Evolutionary conservation across 2,329 filamentous ascomycete species (phyloP).

Genomic region (Zasmidium cellare): DNA sequence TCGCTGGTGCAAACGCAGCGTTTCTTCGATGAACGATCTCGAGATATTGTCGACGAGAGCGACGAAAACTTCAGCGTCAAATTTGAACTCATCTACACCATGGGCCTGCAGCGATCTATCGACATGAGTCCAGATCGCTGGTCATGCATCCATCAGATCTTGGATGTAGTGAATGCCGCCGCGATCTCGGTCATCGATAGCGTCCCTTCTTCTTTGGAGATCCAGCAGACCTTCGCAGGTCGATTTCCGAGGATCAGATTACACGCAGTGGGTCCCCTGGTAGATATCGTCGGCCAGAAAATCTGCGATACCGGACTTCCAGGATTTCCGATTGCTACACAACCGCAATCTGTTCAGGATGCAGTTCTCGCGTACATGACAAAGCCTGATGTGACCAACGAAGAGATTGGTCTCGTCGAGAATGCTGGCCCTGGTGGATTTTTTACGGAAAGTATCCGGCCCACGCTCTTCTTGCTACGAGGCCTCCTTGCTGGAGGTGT

Average conservation of each 20-base stretch:
- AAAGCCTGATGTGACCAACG: constrained; percentile 10
- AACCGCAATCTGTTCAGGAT: constrained; percentile 12
- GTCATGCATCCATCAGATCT: constrained; percentile 37
- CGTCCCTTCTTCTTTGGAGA: constrained; percentile 17
- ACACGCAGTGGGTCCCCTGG: constrained; percentile 36
- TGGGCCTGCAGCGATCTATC: constrained; percentile 40
- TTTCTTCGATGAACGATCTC: constrained; percentile 52
- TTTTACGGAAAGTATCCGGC: constrained; percentile 24
- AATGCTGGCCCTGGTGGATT: constrained; percentile 16
- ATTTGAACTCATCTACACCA: constrained; percentile 48
- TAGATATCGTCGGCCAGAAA: constrained; percentile 28
- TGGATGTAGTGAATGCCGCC: constrained; percentile 39
- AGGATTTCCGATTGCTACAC: constrained; percentile 19
- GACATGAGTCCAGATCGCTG: constrained; percentile 43
- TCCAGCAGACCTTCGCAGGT: no score
- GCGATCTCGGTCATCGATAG: no score
- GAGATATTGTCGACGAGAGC: constrained; percentile 66
- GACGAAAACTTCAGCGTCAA: constrained; percentile 43
- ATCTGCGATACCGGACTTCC: constrained; percentile 33
- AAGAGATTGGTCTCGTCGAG: constrained; percentile 15
- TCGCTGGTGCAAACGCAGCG: constrained; percentile 54
- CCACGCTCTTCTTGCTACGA: constrained; percentile 57
- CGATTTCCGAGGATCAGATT: constrained; percentile 60
- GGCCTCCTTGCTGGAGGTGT: constrained; percentile 64
- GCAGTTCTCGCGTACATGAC: constrained; percentile 24